These are phyloP conservation scores for Umbilicaria muhlenbergii DNA, from an alignment of 495 filamentous ascomycete species.

Conservation along the genomic window DNA sequence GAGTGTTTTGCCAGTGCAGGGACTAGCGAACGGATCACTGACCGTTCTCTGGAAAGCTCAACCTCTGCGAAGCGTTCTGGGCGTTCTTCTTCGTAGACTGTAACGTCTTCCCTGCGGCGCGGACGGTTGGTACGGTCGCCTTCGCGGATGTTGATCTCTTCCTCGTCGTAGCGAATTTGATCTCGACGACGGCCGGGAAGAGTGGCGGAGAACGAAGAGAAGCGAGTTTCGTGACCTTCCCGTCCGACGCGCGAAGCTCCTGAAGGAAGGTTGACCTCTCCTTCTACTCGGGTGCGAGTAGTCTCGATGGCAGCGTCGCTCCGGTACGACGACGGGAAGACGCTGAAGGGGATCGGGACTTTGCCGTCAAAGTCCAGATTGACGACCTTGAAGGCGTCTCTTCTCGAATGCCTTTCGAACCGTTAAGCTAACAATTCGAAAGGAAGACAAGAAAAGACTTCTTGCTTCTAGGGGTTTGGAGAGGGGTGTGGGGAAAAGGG, in stretches of 20 bases:
- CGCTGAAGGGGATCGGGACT: conserved; percentile 97
- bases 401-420: conserved; percentile 92
- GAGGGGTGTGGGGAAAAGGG: conserved; percentile 5
- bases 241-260: conserved; percentile 63
- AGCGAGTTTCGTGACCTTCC: conserved; percentile 68
- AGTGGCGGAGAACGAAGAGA: conserved; percentile 50
- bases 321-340: conserved; percentile 98
- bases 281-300: conserved; percentile 72
- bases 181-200: conserved; percentile 43
- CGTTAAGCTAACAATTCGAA: conserved; percentile 60
- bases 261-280: conserved; percentile 70
- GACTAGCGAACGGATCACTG: conserved; percentile 12
- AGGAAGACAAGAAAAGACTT: conserved; percentile 90
- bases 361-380: conserved; percentile 99
- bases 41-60: conserved; percentile 40
- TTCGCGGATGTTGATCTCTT: conserved; percentile 65
- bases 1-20: too few relatives aligned
- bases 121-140: conserved; percentile 52
- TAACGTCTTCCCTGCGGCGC: conserved; percentile 34
- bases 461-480: conserved; percentile 37
- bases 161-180: conserved; percentile 46
- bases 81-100: conserved; percentile 35
- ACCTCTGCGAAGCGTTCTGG: conserved; percentile 29
- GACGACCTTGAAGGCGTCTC: conserved; percentile 68
- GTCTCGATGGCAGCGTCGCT: conserved; percentile 72